Conservation (phyloP, 352 stramenopile genomes). For the Hyaloperonospora arabidopsidis region DNA sequence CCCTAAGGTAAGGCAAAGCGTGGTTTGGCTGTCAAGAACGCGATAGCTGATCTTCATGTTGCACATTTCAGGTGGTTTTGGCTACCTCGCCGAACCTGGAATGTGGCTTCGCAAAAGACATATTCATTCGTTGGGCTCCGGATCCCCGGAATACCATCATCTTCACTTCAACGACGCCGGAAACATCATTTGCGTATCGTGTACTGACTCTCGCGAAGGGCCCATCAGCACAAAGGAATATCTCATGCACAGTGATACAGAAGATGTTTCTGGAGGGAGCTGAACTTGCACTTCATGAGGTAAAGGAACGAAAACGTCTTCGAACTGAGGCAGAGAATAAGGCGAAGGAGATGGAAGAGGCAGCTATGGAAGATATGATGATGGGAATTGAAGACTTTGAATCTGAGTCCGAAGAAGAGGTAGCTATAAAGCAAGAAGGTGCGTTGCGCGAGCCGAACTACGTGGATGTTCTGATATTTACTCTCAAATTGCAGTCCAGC, state of each 20-base stretch:
- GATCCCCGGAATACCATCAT: constrained; percentile 78
- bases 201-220: constrained; percentile 54
- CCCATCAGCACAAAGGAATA: constrained; percentile 35
- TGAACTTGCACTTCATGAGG: constrained; percentile 78
- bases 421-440: constrained; percentile 53
- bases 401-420: constrained; percentile 73
- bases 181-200: constrained; percentile 59
- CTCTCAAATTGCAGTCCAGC: constrained; percentile 39
- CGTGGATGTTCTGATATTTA: not conserved
- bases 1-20: constrained; percentile 45
- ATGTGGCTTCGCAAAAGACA: constrained; percentile 76
- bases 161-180: constrained; percentile 59
- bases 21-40: not conserved
- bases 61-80: constrained; percentile 50
- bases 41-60: not conserved
- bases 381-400: constrained; percentile 88
- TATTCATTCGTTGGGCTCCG: constrained; percentile 77
- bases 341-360: constrained; percentile 83
- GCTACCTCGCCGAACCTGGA: constrained; percentile 72
- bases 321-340: constrained; percentile 82
- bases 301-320: constrained; percentile 77
- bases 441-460: constrained; percentile 1
- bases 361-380: constrained; percentile 89
- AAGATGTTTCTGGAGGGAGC: constrained; percentile 79
- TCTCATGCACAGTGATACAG: constrained; percentile 55